Base-by-base conservation (phyloP, 208 protist species). In the Herpetomonas muscarum region DNA sequence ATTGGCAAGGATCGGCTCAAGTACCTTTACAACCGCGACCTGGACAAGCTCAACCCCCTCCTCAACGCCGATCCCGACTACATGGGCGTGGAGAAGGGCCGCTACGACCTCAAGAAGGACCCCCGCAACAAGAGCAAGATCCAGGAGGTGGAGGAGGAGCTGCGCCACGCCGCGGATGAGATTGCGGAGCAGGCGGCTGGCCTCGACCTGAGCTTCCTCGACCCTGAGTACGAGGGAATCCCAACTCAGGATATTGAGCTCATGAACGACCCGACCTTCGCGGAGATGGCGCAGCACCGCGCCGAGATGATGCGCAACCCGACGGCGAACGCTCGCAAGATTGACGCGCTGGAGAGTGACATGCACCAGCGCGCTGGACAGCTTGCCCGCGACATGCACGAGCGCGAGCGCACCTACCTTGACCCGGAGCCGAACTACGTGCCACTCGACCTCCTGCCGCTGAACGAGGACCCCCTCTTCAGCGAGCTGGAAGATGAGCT, bases 181-280 rank as follows among this genome's bases (percentile, higher is more conserved):
- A 65, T 85, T 45, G 59, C 63, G 17, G 71, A 85, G 36, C n/a
- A 63, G 3, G 61, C 49, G 17, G 34, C 54, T 26, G 52, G 51
- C 22, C 47, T 49, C n/a, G 71, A 88, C 37, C 67, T 83, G 31
- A 68, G 50, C 61, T 82, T 84, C 66, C 68, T 87, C 24, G 78
- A 82, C 30, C 62, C 70, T 30, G 74, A 90, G 64, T 81, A 84
- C 60, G 76, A 86, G 42, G 81, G 79, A n/a, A 85, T 90, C 52
- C 82, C 80, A 13, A 73, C 59, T 15, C 68, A 56, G 42, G 74
- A 85, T 60, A 65, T 90, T 17, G 52, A 81, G 22, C 57, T 88
- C 22, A 70, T 76, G 57, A 63, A 61, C 24, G 79, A 93, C 54
- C 37, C 67, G 19, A 54, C 37, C 22, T 89, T 88, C 51, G 55